Evolutionary conservation across 345 rosid genomes (phyloP), one percentile per base, ranked within the genome.

Genomic region (Rhodomyrtus tomentosa): DNA sequence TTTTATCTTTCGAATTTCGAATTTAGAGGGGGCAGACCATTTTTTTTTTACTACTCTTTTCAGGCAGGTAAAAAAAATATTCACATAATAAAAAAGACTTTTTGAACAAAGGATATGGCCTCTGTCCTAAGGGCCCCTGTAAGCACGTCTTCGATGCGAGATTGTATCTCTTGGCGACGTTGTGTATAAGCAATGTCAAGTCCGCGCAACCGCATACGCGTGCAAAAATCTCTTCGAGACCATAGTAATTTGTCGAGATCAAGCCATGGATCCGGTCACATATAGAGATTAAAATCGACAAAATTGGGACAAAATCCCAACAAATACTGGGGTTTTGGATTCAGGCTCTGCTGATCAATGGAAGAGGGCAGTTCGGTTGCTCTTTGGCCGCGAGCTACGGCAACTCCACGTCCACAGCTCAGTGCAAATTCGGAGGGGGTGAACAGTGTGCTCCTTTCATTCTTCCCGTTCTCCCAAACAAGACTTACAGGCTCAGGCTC

Each of bases 311-410:
- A 15, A 59, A 59, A 29, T 29, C 3, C 40, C 40, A 49, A 25
- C 82, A 25, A 48, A 25, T 20, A 8, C 16, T 4, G 76, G 45
- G 45, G 76, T 16, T 68, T 36, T 32, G 76, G 38, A 42, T 58
- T 81, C 80, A 90, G 94, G 87, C 89, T 27, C 84, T 93, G 80
- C 87, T 97, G 82, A 89, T 97, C 24, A 97, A 97, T 82, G 99
- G 99, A 81, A 92, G 98, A 87, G 99, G 99, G 52, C 98, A 97
- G 86, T 95, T 84, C 82, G 91, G 91, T 74, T 97, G 98, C 87
- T 95, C 99, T 9, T 0, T 96, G 54, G 98, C 97, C 18, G 93
- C 94, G 4, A 88, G 87, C 16, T 87, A 86, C 81, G 85, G 90
- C 88, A 90, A 89, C 84, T 20, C 83, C 45, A 56, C 90, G 1